phyloP scores from a whole-genome alignment of 1,284 basidiomycete genomes.

The Tilletia indica region DNA sequence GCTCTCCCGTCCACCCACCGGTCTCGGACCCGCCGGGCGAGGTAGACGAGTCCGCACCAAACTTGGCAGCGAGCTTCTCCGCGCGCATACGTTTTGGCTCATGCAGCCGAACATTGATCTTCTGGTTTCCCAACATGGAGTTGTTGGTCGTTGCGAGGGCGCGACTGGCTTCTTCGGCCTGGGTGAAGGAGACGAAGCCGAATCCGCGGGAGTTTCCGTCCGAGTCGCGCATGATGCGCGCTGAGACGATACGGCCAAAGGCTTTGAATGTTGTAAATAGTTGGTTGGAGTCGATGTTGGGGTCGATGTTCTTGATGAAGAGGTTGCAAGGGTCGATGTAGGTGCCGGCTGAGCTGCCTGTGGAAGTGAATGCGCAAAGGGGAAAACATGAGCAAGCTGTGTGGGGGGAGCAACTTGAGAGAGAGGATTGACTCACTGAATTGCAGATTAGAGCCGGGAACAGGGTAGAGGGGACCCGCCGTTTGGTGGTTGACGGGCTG shows the following conservation, averaged over 20 bases:
- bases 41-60: constrained; percentile 54
- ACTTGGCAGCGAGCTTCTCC: constrained; percentile 78
- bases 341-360: constrained; percentile 31
- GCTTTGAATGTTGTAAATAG: constrained; percentile 41
- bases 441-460: constrained; percentile 34
- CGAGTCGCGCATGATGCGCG: constrained; percentile 89
- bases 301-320: constrained; percentile 50
- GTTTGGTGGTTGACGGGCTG: constrained; percentile 24
- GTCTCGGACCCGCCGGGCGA: constrained; percentile 20
- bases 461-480: constrained; percentile 23
- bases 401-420: neutral
- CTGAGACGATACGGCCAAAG: constrained; percentile 62
- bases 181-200: constrained; percentile 80
- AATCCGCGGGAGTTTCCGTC: constrained; percentile 80
- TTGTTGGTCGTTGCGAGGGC: constrained; percentile 62
- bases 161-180: constrained; percentile 65
- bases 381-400: neutral
- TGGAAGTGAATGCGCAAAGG: constrained; percentile 17
- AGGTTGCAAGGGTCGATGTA: constrained; percentile 51
- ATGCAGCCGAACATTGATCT: constrained; percentile 80
- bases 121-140: constrained; percentile 56
- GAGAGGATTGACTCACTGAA: constrained; percentile 21
- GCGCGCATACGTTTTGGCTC: constrained; percentile 84
- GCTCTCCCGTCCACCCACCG: constrained; percentile 20
- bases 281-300: constrained; percentile 34